These are phyloP conservation scores for Microbotryomycetes sp. DNA, from an alignment of 1,284 basidiomycete genomes.

Conservation along the genomic window DNA sequence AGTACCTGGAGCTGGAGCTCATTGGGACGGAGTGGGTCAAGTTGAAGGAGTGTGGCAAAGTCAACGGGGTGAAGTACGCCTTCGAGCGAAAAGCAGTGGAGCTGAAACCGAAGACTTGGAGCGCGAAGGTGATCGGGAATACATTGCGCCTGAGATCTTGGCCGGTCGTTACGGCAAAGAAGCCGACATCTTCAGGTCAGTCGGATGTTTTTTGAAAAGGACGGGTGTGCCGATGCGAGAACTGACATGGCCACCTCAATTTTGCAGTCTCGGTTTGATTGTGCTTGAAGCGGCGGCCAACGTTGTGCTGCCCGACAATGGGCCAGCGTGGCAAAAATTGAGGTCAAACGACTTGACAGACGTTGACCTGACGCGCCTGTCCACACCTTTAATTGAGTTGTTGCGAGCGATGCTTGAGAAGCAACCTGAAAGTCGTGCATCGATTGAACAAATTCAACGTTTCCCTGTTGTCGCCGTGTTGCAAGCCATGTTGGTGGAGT, in stretches of 20 bases:
- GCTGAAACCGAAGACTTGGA: constrained; percentile 60
- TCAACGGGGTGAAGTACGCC: constrained; percentile 35
- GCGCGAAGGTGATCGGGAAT: constrained; percentile 93
- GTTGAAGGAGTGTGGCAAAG: constrained; percentile 24
- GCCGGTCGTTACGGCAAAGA: constrained; percentile 85
- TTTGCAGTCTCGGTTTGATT: constrained; percentile 77
- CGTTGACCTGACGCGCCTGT: constrained; percentile 66
- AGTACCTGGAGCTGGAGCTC: constrained; percentile 6
- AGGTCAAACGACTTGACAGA: constrained; percentile 88
- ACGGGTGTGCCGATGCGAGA: not conserved
- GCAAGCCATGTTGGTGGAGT: constrained; percentile 22
- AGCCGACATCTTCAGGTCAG: constrained; percentile 92
- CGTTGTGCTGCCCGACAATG: constrained; percentile 92
- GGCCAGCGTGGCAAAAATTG: constrained; percentile 87
- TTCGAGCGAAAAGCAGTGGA: constrained; percentile 40
- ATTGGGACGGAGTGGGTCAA: constrained; percentile 14
- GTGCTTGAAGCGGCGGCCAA: constrained; percentile 92
- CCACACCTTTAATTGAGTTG: constrained; percentile 61
- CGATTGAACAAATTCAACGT: constrained; percentile 22
- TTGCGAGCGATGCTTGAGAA: constrained; percentile 32
- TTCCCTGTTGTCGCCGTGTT: constrained; percentile 30
- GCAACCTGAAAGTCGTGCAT: constrained; percentile 28
- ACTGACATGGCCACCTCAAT: constrained; percentile 7
- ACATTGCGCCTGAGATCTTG: constrained; percentile 96
- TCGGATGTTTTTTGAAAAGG: constrained; percentile 28